Evolutionary conservation across 1,284 basidiomycete species (phyloP), one percentile per base, ranked within the genome.

Genomic region (Heliocybe sulcata): DNA sequence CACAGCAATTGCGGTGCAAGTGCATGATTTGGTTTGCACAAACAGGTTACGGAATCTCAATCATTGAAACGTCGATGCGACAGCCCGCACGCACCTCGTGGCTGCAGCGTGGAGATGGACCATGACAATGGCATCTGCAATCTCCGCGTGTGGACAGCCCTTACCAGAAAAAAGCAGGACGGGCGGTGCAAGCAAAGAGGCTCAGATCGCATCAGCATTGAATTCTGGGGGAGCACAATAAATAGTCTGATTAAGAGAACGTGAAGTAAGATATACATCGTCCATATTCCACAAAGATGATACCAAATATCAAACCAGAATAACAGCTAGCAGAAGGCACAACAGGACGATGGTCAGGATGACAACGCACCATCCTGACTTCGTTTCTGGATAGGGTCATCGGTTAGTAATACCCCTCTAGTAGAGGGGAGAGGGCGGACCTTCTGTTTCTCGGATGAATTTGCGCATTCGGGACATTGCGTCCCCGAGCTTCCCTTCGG

Each of bases 341-440:
- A 79, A 71, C 22, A 86, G 71, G 38, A 85, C 69, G 38, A 83
- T 72, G 49, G 82, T 80, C 10, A 85, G 71, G 51, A 86, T 75
- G 33, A 79, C 67, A 50, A 89, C 83, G 62, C 82, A 84, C 83
- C 83, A 89, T 16, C 82, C 82, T 16, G 83, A 86, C 60, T 81
- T 83, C n/a, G 81, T 83, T 61, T 85, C 85, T 88, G 64, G 11
- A 35, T n/a, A 35, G 26, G 58, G 45, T 29, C n/a, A 20, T 3
- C 9, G 19, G 35, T 53, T n/a, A 53, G 19, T 26, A 4, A 19
- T 22, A 53, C 6, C 33, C 11, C 3, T 23, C 35, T 2, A 19
- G 52, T 4, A n/a, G 29, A 38, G n/a, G 10, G 49, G 49, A 47
- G 20, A 55, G 45, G 29, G 55, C 35, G 45, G 31, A 54, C 26